Evolutionary conservation across 345 rosid species (phyloP), one percentile per base, ranked within the genome.

Genomic region (Noccaea caerulescens): DNA sequence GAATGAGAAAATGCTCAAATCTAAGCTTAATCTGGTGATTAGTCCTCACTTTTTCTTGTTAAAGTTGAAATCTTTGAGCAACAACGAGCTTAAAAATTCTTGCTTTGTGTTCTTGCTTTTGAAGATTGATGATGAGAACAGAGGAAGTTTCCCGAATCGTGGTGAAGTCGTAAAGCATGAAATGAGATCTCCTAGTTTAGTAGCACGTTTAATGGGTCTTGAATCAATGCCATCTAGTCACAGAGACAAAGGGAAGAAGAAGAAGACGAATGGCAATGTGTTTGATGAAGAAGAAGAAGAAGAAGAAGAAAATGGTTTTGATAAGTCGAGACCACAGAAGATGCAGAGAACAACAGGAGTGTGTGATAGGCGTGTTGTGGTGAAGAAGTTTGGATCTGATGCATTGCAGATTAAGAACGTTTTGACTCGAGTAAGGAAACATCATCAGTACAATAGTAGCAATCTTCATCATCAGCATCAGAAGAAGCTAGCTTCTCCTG

Each of bases 131-230:
- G 92, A 86, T 77, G 97, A 89, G 80, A 91, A 88, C 57, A 83
- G 79, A 72, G 87, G 87, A 54, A 86, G 88, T 33, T 91, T 87
- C 62, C 97, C 90, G 0, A 89, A 73, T 59, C 64, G 79, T 39
- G 66, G 50, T 56, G 76, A 51, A 74, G 65, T 60, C 11, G 79
- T 69, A 42, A 87, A 83, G 83, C 86, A 78, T 57, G 97, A 87
- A 58, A 87, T 87, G 91, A 72, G 73, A 71, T 38, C 89, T 66
- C 96, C 96, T 1, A 72, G 95, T 73, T 79, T 94, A 80, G 96
- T 94, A 63, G 99, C 96, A 41, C 87, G 90, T 86, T 82, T 94
- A 30, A 94, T 94, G 99, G 99, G 99, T 7, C 95, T 94, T 64
- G 98, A 93, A 32, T 86, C 96, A 37, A 72, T 91, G 77, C 98